These are phyloP conservation scores for Tulasnella sp. DNA, from an alignment of 768 basidiomycete genomes.

Conservation along the genomic window DNA sequence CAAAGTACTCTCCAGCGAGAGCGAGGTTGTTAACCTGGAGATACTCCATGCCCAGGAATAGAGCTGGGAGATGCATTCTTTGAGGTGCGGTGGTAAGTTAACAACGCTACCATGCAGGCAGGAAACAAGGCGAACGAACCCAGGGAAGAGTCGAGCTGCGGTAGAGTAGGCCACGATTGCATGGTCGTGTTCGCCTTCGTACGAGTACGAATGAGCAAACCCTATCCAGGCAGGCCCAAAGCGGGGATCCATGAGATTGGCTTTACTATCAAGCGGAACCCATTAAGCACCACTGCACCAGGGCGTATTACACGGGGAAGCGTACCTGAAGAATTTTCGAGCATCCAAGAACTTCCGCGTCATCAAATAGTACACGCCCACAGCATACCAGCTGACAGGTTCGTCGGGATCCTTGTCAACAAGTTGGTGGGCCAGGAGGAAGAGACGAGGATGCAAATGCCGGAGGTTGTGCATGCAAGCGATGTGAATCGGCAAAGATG, in stretches of 20 bases:
- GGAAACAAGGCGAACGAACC: conserved; percentile 43
- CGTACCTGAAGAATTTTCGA: conserved; percentile 87
- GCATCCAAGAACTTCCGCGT: conserved; percentile 84
- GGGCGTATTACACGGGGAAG: neutral
- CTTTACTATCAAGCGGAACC: conserved; percentile 54
- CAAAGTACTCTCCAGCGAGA: conserved; percentile 82
- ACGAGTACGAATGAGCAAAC: conserved; percentile 93
- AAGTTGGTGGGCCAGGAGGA: conserved; percentile 93
- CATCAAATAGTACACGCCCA: conserved; percentile 92
- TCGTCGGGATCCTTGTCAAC: conserved; percentile 91
- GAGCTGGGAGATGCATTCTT: conserved; percentile 90
- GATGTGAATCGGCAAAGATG: conserved; percentile 88
- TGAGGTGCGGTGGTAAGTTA: neutral
- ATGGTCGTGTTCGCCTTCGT: conserved; percentile 97
- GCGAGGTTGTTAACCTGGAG: conserved; percentile 75
- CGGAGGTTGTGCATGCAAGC: conserved; percentile 97
- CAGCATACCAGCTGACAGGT: conserved; percentile 95
- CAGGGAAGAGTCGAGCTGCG: conserved; percentile 88
- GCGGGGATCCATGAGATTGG: conserved; percentile 90
- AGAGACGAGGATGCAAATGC: conserved; percentile 85
- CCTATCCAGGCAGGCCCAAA: conserved; percentile 97
- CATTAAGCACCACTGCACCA: neutral
- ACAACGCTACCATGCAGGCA: neutral
- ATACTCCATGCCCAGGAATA: conserved; percentile 98
- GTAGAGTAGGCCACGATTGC: conserved; percentile 98